A percentile compares a stretch with the other conserved stretches of the same genome.
Evolutionary conservation across 768 basidiomycete genomes (phyloP).

Genomic region (Boletus huronensis): DNA sequence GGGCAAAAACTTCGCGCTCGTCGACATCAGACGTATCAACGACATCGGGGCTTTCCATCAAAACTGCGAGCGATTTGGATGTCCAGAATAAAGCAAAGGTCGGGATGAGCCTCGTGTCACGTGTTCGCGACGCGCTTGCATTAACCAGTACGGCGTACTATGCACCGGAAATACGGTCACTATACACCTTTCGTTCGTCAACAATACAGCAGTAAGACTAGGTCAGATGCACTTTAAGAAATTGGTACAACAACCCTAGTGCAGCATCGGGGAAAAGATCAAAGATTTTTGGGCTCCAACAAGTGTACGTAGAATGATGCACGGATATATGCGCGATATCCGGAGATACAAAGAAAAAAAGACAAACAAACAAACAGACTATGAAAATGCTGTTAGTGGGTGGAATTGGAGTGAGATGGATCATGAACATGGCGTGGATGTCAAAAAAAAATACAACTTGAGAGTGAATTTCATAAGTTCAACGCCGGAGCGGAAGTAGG

Average conservation of each 20-base stretch:
- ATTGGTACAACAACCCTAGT: constrained; percentile 5
- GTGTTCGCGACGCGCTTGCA: constrained; percentile 14
- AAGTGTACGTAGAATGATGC: constrained; percentile 12
- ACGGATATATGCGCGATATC: constrained; percentile 25
- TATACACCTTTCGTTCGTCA: constrained; percentile 13
- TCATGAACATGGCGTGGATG: constrained; percentile 3
- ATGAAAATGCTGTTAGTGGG: constrained; percentile 13
- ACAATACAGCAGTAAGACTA: constrained; percentile 16
- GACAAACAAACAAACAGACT: neutral
- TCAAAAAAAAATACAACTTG: constrained; percentile 24
- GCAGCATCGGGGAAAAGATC: neutral
- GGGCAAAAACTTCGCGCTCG: constrained; percentile 46
- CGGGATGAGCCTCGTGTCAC: constrained; percentile 13
- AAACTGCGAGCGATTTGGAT: neutral
- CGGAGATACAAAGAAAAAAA: constrained; percentile 18
- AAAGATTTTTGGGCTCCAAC: constrained; percentile 4
- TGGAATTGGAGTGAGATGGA: constrained; percentile 6
- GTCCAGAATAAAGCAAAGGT: neutral
- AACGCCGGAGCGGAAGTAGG: constrained; percentile 27
- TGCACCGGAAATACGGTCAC: neutral
- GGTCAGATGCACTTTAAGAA: constrained; percentile 4
- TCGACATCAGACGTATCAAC: constrained; percentile 66
- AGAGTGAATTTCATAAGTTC: constrained; percentile 23
- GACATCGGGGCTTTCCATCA: constrained; percentile 35
- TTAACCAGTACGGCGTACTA: too few species aligned